Percentiles rank a stretch among this genome's conserved stretches.
Evolutionary conservation across 1,284 basidiomycete species (phyloP).

Genomic region (Leccinum subatratum): DNA sequence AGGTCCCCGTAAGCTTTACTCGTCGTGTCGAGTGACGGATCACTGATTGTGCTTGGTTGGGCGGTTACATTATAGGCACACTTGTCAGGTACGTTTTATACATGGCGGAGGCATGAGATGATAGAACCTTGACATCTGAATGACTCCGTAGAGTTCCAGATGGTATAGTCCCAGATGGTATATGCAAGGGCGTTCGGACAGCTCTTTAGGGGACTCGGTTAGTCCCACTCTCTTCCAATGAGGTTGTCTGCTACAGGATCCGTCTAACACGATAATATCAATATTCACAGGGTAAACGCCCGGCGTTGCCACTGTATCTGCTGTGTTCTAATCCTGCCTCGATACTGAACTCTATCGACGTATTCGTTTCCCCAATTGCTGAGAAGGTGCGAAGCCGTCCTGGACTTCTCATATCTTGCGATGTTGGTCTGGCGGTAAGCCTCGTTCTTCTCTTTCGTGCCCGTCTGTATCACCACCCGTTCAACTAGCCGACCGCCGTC

Average conservation of each 20-base stretch:
- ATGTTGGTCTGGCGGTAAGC: conserved; percentile 60
- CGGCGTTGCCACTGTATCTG: conserved; percentile 20
- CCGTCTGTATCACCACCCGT: conserved; percentile 10
- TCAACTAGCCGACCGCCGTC: conserved; percentile 75
- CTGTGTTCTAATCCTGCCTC: conserved; percentile 22
- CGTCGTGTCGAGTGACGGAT: neutral
- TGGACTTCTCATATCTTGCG: neutral
- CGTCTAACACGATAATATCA: neutral
- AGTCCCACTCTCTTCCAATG: neutral
- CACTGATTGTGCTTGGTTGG: neutral
- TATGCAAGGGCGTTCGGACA: conserved; percentile 19
- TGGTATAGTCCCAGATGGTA: conserved; percentile 12
- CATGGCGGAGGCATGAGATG: neutral
- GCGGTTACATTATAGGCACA: conserved; percentile 20
- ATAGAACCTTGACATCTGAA: conserved; percentile 3
- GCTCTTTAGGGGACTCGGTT: conserved; percentile 22
- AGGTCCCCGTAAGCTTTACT: neutral
- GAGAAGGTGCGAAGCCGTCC: conserved; percentile 12
- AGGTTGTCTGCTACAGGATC: neutral
- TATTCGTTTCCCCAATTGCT: conserved; percentile 12
- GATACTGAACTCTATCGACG: conserved; percentile 17
- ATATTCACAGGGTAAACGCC: conserved; percentile 16
- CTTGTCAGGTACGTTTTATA: conserved; percentile 12
- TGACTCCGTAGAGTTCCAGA: conserved; percentile 5
- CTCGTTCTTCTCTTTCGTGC: conserved; percentile 32